Evolutionary conservation across 306 rosid genomes (phyloP), one percentile per base, ranked within the genome.

Genomic region (Lathyrus tuberosus): DNA sequence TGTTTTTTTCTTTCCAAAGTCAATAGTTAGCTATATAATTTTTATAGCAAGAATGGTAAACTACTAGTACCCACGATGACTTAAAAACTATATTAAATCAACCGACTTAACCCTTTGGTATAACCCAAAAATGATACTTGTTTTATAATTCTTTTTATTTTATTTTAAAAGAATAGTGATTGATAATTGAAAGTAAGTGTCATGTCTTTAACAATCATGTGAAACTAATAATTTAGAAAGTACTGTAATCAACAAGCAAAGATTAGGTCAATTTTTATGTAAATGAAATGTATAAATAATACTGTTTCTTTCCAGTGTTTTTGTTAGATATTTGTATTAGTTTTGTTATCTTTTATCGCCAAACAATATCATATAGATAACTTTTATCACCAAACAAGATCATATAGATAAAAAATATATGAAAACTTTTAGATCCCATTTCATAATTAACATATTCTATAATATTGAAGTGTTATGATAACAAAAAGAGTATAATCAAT

Each of bases 111-210:
- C 62, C 62, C 47, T 67, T 57, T 58, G 44, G 24, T 47, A 11
- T 35, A 47, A 47, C 61, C 33, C 7, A 20, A 51, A 28, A 56
- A 57, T 13, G 6, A 43, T 59, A 13, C 58, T 46, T 65, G 67
- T 56, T 46, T 38, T 67, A 3, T 44, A 12, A 35, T 58, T 59
- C 79, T 67, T 75, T 51, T 58, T 67, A 3, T 33, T 74, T 65
- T 64, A 49, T 33, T 33, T 33, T 33, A 52, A 73, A 30, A 48
- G 54, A 75, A 16, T n/a, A 24, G 31, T 66, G 22, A 18, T 35
- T 62, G 41, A 22, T 58, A 44, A 24, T 37, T 24, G 47, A 35
- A 33, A 15, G 28, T 58, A 22, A 75, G 41, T 71, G 18, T 44
- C 51, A 18, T 18, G 31, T 65, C 51, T 69, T 44, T 58, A 5